Base-by-base conservation (phyloP, 176 grass and related monocot genomes). In the Oryza glumipatula region DNA sequence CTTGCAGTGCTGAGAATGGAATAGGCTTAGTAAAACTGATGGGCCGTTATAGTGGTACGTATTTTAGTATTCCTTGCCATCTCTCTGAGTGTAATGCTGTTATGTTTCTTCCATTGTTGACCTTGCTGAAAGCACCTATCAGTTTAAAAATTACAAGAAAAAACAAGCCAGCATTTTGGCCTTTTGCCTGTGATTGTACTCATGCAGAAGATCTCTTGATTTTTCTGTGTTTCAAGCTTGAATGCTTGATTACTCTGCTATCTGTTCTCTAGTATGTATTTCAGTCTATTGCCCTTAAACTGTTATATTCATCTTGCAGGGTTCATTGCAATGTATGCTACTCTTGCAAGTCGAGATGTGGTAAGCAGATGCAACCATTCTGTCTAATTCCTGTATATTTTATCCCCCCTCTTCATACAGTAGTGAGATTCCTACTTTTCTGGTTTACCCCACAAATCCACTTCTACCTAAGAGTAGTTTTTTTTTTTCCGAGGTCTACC, bases 21-120 rank as follows among this genome's bases (percentile, higher is more conserved):
- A 99, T 99, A 85, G 96, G 96, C 32, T 86, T 99, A 60, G 96
- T 99, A 68, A 99, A 99, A 77, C 79, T 98, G 80, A 99, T 96
- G 96, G 96, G 96, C 69, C 96, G 93, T 38, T 95, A 99, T 73
- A 99, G 96, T 89, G 96, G 96, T 99, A 83, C 90, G 80, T 90
- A 94, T 68, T 80, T 70, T 77, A n/a, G 64, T 58, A 68, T 44
- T 43, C 74, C 61, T 32, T 78, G 6, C 35, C 16, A 16, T 82
- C 17, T 74, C 9, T 72, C n/a, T 67, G 72, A 8, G 5, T 89
- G 43, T 44, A 44, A 41, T 8, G 7, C 39, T 8, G 58, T 17
- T 81, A 47, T 45, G 8, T 77, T 86, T 72, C 15, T 72, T 39
- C 47, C 73, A 11, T 68, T n/a, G n/a, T 58, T 45, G 35, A 23